phyloP scores from a whole-genome alignment of 306 rosid genomes.

The Quercus variabilis region DNA sequence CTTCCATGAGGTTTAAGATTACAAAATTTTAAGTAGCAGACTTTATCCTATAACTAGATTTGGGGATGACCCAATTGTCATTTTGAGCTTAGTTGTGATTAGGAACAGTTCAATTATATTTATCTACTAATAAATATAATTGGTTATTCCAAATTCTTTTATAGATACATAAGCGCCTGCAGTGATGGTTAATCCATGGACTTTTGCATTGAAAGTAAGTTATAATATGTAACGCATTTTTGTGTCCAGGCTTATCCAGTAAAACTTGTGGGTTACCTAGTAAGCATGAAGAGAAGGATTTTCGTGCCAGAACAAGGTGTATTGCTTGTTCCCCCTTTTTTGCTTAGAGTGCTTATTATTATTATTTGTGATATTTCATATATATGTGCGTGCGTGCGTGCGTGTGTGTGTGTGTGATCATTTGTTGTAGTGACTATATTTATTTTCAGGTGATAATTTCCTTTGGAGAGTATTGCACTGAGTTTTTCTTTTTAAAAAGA shows the following conservation, averaged over 20 bases:
- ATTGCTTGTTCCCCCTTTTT: slow-evolving; percentile 13
- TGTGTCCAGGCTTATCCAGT: slow-evolving; percentile 63
- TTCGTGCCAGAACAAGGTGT: slow-evolving; percentile 60
- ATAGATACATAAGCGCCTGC: neutral
- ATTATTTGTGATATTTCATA: neutral
- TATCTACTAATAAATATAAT: neutral
- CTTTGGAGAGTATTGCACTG: neutral
- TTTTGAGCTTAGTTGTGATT: slow-evolving; percentile 1
- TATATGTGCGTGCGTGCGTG: neutral
- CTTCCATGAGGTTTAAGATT: neutral
- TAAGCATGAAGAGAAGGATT: slow-evolving; percentile 45
- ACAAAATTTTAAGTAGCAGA: neutral
- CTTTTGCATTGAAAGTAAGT: slow-evolving; percentile 7
- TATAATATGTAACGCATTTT: slow-evolving; percentile 18
- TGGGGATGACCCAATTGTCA: neutral
- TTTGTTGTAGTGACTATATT: neutral
- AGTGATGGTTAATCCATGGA: neutral
- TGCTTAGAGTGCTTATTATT: slow-evolving; percentile 13
- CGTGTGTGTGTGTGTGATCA: neutral
- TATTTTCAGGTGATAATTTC: neutral
- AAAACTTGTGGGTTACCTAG: slow-evolving; percentile 43
- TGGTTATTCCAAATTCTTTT: neutral
- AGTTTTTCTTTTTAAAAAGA: too few species aligned
- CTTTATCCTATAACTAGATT: neutral
- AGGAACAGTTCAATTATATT: neutral